phyloP scores from a whole-genome alignment of 2,329 filamentous ascomycete species.

The Talaromyces sp. region DNA sequence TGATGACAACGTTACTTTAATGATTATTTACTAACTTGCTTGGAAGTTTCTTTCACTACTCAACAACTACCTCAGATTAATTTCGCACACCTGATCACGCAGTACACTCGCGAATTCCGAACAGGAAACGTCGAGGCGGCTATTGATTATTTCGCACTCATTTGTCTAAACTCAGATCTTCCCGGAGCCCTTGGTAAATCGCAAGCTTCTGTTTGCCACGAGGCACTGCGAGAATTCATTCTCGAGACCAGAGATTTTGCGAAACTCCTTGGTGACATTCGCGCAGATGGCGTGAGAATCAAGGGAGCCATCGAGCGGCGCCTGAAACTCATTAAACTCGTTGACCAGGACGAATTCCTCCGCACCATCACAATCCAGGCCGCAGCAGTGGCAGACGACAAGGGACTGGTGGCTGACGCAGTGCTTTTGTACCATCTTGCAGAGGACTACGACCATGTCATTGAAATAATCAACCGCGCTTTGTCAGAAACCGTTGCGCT shows the following conservation, averaged over 20 bases:
- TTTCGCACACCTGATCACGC: slow-evolving; percentile 87
- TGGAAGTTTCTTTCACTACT: slow-evolving; percentile 48
- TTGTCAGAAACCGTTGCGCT: slow-evolving; percentile 84
- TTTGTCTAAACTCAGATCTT: slow-evolving; percentile 85
- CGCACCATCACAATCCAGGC: slow-evolving; percentile 89
- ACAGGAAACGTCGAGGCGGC: slow-evolving; percentile 83
- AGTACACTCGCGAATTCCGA: slow-evolving; percentile 94
- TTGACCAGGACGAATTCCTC: slow-evolving; percentile 76
- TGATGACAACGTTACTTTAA: neutral
- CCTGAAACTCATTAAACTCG: slow-evolving; percentile 71
- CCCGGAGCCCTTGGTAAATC: slow-evolving; percentile 66
- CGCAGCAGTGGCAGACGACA: slow-evolving; percentile 87
- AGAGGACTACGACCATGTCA: slow-evolving; percentile 91
- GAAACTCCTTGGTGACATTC: slow-evolving; percentile 85
- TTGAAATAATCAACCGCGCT: slow-evolving; percentile 80
- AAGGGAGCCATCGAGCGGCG: slow-evolving; percentile 83
- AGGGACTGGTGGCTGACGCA: slow-evolving; percentile 86
- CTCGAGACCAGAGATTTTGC: slow-evolving; percentile 97
- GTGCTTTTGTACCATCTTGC: slow-evolving; percentile 92
- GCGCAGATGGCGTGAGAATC: slow-evolving; percentile 76
- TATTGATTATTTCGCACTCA: slow-evolving; percentile 85
- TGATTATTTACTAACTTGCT: slow-evolving; percentile 14
- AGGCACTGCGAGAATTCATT: slow-evolving; percentile 86
- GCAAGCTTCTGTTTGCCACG: slow-evolving; percentile 79
- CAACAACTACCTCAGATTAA: slow-evolving; percentile 69